Percentiles rank a stretch among this genome's conserved stretches.
Evolutionary conservation across 192 early-diverging fungal genomes (phyloP).

Genomic region (Coemansia sp.): DNA sequence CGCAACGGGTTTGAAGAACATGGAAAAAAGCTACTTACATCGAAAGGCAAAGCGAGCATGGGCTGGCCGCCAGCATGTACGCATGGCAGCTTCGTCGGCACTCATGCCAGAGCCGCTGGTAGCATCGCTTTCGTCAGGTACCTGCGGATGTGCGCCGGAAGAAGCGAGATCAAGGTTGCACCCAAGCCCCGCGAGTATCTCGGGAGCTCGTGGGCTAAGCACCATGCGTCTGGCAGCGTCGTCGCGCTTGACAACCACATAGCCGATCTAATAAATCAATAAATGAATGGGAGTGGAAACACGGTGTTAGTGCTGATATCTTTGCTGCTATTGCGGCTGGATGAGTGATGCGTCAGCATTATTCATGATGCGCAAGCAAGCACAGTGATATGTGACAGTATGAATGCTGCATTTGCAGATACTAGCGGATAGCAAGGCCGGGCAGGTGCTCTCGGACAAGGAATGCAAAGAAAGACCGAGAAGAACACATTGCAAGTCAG

Average conservation of each 20-base stretch:
- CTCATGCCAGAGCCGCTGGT: background rate
- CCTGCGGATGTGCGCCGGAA: conserved; percentile 15
- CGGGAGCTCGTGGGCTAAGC: conserved; percentile 45
- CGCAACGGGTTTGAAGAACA: background rate
- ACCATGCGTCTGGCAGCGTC: conserved; percentile 30
- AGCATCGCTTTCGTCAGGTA: conserved; percentile 5
- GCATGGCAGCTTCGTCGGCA: conserved; percentile 21
- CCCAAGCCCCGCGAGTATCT: conserved; percentile 33
- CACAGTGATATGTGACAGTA: too few relatives aligned
- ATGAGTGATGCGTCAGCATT: background rate
- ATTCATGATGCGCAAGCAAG: background rate
- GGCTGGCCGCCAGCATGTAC: conserved; percentile 50
- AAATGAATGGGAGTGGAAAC: background rate
- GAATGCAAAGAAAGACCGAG: background rate
- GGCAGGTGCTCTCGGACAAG: background rate
- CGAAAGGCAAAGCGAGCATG: conserved; percentile 53
- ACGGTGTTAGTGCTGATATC: background rate
- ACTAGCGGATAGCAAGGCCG: background rate
- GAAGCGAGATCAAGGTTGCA: conserved; percentile 24
- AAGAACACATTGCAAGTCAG: background rate
- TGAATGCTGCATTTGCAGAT: background rate
- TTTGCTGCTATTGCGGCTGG: background rate
- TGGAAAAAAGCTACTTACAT: conserved; percentile 35
- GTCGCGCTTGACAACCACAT: conserved; percentile 52
- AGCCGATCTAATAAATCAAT: conserved; percentile 39